These are phyloP conservation scores for Dichomitus squalens DNA, from an alignment of 1,284 basidiomycete species.

Conservation along the genomic window DNA sequence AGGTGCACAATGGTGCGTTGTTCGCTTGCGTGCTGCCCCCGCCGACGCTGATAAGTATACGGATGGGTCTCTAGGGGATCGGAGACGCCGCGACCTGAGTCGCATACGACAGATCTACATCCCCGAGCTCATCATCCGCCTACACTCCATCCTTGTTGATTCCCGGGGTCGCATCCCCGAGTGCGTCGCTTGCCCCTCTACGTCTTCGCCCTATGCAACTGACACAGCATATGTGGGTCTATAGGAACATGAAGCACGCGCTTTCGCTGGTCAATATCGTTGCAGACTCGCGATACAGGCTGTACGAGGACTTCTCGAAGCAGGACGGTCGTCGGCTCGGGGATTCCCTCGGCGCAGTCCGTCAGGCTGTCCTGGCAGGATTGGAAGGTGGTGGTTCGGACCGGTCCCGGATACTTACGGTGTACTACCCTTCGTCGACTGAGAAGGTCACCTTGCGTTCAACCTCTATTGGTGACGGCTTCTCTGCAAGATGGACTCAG, in stretches of 20 bases:
- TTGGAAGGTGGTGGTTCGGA: conserved; percentile 75
- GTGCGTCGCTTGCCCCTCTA: conserved; percentile 48
- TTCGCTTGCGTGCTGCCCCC: not conserved
- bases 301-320: conserved; percentile 87
- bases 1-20: conserved; percentile 43
- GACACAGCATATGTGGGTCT: not conserved
- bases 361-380: conserved; percentile 69
- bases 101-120: conserved; percentile 89
- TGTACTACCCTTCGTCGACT: conserved; percentile 14
- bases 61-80: conserved; percentile 44
- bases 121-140: conserved; percentile 86
- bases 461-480: too few relatives aligned
- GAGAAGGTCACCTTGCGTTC: too few relatives aligned
- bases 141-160: conserved; percentile 76
- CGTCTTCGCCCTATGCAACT: not conserved
- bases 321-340: conserved; percentile 57
- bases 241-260: conserved; percentile 81
- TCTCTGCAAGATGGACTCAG: too few relatives aligned
- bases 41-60: not conserved
- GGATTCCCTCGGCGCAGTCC: conserved; percentile 74
- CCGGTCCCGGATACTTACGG: conserved; percentile 57
- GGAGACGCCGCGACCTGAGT: conserved; percentile 68
- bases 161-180: conserved; percentile 67
- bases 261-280: conserved; percentile 83
- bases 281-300: conserved; percentile 84